Evolutionary conservation across 257 asterid species (phyloP).

Genomic region (Solanum pinnatisectum): DNA sequence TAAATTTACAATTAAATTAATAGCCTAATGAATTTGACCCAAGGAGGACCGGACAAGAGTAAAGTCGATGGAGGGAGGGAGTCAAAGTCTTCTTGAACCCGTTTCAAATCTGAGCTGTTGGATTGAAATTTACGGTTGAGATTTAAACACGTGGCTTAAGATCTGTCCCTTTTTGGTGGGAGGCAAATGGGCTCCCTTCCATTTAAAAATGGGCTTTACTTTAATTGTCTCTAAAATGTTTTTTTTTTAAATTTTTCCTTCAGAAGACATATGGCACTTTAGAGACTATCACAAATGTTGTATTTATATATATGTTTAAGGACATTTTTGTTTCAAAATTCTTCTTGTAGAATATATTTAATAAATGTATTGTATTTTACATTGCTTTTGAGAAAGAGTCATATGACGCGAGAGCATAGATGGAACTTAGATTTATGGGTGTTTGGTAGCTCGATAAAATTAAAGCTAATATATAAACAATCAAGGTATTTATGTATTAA

Average conservation of each 20-base stretch:
- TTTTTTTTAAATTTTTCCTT: not conserved
- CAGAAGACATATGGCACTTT: not conserved
- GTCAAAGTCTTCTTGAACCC: not conserved
- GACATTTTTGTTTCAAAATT: no score
- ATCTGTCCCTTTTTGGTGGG: not conserved
- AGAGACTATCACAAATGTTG: not conserved
- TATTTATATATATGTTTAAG: no score
- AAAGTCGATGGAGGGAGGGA: not conserved
- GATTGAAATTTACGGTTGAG: not conserved
- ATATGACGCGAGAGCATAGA: no score
- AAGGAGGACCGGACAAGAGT: not conserved
- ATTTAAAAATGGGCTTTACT: not conserved
- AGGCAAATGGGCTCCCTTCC: not conserved
- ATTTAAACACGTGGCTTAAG: not conserved
- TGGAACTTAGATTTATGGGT: no score
- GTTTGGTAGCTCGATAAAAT: no score
- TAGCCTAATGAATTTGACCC: not conserved
- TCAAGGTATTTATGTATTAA: no score
- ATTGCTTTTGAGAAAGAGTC: no score
- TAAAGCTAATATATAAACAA: no score
- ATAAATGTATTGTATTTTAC: no score
- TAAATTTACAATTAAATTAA: not conserved
- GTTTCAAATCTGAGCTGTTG: constrained; percentile 2
- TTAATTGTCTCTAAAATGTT: not conserved
- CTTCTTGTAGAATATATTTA: no score